These are phyloP conservation scores for Conoideocrella luteorostrata DNA, from an alignment of 2,329 filamentous ascomycete genomes.

Conservation along the genomic window DNA sequence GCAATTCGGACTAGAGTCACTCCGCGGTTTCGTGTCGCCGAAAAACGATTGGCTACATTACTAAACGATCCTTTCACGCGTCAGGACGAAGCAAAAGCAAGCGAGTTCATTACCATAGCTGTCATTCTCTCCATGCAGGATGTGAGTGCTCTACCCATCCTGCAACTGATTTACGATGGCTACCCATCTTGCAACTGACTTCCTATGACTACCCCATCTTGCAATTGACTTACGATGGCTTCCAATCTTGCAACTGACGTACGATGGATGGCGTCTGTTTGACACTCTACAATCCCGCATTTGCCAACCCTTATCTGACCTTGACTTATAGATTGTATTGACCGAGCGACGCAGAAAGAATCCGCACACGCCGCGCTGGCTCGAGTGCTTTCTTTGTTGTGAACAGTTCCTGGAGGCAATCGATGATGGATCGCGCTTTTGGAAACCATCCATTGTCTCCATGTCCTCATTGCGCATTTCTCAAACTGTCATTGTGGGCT, in stretches of 20 bases:
- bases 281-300: too few species aligned
- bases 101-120: slow-evolving; percentile 30
- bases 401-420: slow-evolving; percentile 28
- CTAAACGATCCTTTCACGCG: slow-evolving; percentile 19
- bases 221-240: too few species aligned
- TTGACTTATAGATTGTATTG: slow-evolving; percentile 25
- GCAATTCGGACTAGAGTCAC: slow-evolving; percentile 26
- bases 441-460: slow-evolving; percentile 26
- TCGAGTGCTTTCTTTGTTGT: slow-evolving; percentile 28
- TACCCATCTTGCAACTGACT: too few species aligned
- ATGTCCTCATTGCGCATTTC: slow-evolving; percentile 27
- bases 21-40: slow-evolving; percentile 23
- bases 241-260: too few species aligned
- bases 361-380: slow-evolving; percentile 28
- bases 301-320: not conserved
- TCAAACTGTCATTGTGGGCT: slow-evolving; percentile 33
- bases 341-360: slow-evolving; percentile 29
- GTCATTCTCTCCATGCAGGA: slow-evolving; percentile 34
- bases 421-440: slow-evolving; percentile 31
- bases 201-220: too few species aligned
- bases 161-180: too few species aligned
- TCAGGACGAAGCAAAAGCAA: slow-evolving; percentile 16
- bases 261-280: too few species aligned
- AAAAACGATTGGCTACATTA: slow-evolving; percentile 23
- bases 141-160: too few species aligned